Evolutionary conservation across 495 filamentous ascomycete genomes (phyloP), one percentile per base, ranked within the genome.

Genomic region (Wilcoxina mikolae): DNA sequence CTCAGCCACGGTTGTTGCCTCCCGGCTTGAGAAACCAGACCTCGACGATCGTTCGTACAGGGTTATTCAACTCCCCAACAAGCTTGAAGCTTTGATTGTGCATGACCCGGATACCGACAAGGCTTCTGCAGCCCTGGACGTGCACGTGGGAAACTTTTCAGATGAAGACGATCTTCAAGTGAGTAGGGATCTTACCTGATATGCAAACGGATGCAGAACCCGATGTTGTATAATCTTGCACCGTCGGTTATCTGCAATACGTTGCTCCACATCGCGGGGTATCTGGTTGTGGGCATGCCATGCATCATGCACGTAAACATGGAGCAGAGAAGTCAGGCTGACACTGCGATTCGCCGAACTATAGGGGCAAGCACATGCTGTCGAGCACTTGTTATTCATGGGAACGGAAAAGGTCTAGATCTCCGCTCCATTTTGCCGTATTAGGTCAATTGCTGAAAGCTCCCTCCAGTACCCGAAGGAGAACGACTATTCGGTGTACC

Each of bases 61-160:
- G 29, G 87, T 99, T 60, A 81, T 96, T 56, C 76, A 77, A 53
- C 71, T 99, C 42, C 71, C 79, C 3, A 99, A 96, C 67, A 71
- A 87, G 70, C 78, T 99, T n/a, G 93, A 99, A 72, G 91, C 80
- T 18, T 76, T 96, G 3, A 69, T 99, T 38, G 91, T 96, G 28
- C 91, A 96, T 68, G 91, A 99, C 68, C 79, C 85, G 4, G 84
- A 94, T 46, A 94, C 90, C 3, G 91, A 99, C 72, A 99, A 96
- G 75, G 88, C 89, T 55, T 90, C 86, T 62, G 93, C 88, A 20
- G 85, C 89, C 28, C 77, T 95, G 65, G 93, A 95, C 68, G 87
- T 96, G 65, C 88, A 94, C 70, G 91, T 93, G 7, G 91, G 91
- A 26, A 94, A 84, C 68, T 96, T 94, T 69, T 91, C 85, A 63